phyloP scores from a whole-genome alignment of 441 rosid species.

The Aquilaria agallochum region DNA sequence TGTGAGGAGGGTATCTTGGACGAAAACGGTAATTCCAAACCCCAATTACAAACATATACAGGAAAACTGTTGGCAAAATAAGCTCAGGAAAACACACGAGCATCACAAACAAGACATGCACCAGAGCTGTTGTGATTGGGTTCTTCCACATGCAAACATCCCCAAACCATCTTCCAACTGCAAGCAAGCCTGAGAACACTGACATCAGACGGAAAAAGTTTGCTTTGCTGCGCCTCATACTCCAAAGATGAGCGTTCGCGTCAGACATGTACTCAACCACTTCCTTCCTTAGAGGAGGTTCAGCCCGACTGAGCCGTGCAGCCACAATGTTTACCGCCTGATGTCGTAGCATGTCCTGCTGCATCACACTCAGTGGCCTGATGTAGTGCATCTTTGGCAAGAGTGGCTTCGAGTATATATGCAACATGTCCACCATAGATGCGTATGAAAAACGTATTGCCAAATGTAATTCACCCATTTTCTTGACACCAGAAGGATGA shows the following conservation, averaged over 20 bases:
- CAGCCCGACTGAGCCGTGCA: constrained; percentile 74
- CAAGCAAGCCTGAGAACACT: constrained; percentile 60
- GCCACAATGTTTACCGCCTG: constrained; percentile 86
- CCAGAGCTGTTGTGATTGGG: constrained; percentile 52
- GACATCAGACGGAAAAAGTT: constrained; percentile 72
- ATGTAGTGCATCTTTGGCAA: constrained; percentile 90
- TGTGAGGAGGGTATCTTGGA: constrained; percentile 79
- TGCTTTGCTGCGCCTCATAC: constrained; percentile 96
- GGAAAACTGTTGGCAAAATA: constrained; percentile 71
- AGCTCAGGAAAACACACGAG: constrained; percentile 73
- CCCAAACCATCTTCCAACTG: constrained; percentile 66
- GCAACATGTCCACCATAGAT: constrained; percentile 51
- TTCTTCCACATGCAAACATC: constrained; percentile 87
- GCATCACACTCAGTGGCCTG: constrained; percentile 65
- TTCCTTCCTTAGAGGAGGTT: constrained; percentile 86
- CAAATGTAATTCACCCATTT: constrained; percentile 87
- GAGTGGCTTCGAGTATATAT: constrained; percentile 58
- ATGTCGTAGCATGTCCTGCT: constrained; percentile 73
- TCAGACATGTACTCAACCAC: constrained; percentile 86
- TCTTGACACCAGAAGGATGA: constrained; percentile 81
- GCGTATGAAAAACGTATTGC: constrained; percentile 83
- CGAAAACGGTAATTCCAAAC: constrained; percentile 76
- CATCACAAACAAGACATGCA: constrained; percentile 56
- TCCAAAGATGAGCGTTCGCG: constrained; percentile 85
- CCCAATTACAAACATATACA: constrained; percentile 74